These are phyloP conservation scores for Exophiala calicioides DNA, from an alignment of 2,329 filamentous ascomycete genomes.

Conservation along the genomic window DNA sequence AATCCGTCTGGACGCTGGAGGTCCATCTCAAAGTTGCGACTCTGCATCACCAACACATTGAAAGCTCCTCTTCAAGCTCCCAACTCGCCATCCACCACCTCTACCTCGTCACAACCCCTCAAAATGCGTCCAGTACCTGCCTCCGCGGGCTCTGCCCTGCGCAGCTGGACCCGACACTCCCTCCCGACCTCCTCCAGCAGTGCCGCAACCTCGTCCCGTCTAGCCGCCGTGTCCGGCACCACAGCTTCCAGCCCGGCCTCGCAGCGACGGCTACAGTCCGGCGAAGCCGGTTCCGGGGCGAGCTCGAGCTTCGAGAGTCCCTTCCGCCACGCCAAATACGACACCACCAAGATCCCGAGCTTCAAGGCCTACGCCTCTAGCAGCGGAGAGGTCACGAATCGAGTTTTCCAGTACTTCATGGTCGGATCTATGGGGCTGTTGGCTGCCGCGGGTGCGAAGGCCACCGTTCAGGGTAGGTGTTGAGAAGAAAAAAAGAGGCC, in stretches of 20 bases:
- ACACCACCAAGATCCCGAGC: conserved; percentile 74
- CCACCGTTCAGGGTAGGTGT: conserved; percentile 91
- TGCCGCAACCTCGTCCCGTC: conserved; percentile 38
- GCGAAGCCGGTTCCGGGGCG: conserved; percentile 35
- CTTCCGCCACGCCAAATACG: conserved; percentile 48
- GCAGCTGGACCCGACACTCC: conserved; percentile 53
- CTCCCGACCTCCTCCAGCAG: conserved; percentile 42
- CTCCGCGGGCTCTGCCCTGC: conserved; percentile 69
- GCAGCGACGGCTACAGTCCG: conserved; percentile 43
- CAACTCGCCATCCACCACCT: conserved; percentile 11
- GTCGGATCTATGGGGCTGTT: conserved; percentile 92
- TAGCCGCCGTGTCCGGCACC: conserved; percentile 41
- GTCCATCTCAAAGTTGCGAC: conserved; percentile 4
- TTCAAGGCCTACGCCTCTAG: conserved; percentile 85
- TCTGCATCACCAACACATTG: conserved; percentile 5
- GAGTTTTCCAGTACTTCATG: conserved; percentile 97
- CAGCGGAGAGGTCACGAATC: conserved; percentile 68
- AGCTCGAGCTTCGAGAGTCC: conserved; percentile 54
- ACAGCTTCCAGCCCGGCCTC: conserved; percentile 31
- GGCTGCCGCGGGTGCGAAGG: conserved; percentile 91
- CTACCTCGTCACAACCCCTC: conserved; percentile 30
- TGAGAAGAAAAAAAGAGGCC: neutral
- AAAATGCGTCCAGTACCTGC: conserved; percentile 69
- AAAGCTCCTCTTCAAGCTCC: conserved; percentile 12
- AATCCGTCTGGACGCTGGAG: conserved; percentile 10